Percentiles rank a stretch among this genome's conserved stretches.
Conservation (phyloP, 345 rosid species). For the Viola odorata region DNA sequence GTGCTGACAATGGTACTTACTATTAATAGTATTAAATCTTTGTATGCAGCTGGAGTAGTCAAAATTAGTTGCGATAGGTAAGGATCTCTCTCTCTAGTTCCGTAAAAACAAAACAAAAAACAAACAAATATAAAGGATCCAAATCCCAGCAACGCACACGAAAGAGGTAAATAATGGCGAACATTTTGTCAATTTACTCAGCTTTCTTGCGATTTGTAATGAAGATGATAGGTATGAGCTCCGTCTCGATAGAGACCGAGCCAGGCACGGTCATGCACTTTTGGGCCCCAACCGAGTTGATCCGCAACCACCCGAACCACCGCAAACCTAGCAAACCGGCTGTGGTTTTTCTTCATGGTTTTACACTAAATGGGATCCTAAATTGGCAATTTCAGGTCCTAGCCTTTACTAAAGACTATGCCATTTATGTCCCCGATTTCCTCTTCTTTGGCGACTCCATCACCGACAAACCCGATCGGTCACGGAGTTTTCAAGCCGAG, state of each 20-base stretch:
- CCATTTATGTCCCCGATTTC: conserved; percentile 22
- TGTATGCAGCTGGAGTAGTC: no score
- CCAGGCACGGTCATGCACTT: background rate
- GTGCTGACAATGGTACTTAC: no score
- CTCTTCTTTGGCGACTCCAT: conserved; percentile 23
- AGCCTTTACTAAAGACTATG: background rate
- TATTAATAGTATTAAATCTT: no score
- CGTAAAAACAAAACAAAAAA: no score
- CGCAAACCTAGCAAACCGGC: background rate
- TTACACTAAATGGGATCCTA: background rate
- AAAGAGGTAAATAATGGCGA: background rate
- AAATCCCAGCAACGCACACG: no score
- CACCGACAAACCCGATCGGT: conserved; percentile 14
- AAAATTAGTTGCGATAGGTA: background rate
- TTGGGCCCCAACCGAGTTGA: background rate
- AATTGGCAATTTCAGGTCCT: background rate
- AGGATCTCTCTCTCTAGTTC: background rate
- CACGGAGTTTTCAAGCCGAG: conserved; percentile 18
- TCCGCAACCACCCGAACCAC: background rate
- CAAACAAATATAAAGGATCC: no score
- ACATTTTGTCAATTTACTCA: background rate
- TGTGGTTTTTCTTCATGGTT: background rate
- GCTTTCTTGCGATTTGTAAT: background rate
- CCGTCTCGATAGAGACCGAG: background rate
- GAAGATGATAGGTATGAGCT: background rate